Conservation (phyloP, 257 asterid genomes). For the Ophiorrhiza pumila region DNA sequence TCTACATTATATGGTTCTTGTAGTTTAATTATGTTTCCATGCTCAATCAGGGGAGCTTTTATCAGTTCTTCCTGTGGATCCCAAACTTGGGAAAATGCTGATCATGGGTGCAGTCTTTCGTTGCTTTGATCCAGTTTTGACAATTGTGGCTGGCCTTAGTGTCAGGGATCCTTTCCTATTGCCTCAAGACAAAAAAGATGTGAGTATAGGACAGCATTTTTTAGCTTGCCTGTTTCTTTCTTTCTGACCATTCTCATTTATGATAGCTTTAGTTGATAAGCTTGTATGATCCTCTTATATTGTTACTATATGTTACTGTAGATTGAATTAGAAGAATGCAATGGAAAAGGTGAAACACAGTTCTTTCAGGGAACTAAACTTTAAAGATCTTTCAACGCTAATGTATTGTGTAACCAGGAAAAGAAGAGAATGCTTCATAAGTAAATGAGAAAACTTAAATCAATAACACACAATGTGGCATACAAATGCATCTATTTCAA, state of each 20-base stretch:
- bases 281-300: too few species aligned
- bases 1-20: neutral
- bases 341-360: neutral
- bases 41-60: slow-evolving; percentile 68
- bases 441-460: neutral
- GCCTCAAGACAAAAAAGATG: slow-evolving; percentile 97
- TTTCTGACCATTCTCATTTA: neutral
- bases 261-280: neutral
- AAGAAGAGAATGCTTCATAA: neutral
- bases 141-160: slow-evolving; percentile 94
- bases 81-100: slow-evolving; percentile 97
- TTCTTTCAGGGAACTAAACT: neutral
- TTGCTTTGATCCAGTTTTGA: slow-evolving; percentile 93
- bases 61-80: slow-evolving; percentile 96
- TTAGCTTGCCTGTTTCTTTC: neutral
- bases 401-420: neutral
- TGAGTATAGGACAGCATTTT: slow-evolving; percentile 35
- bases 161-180: slow-evolving; percentile 95
- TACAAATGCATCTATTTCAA: neutral
- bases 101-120: slow-evolving; percentile 84
- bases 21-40: slow-evolving; percentile 5
- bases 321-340: neutral
- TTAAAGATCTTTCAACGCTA: neutral
- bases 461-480: neutral
- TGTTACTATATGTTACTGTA: too few species aligned